phyloP scores from a whole-genome alignment of 2,329 filamentous ascomycete genomes.

The Fusarium papillatum region DNA sequence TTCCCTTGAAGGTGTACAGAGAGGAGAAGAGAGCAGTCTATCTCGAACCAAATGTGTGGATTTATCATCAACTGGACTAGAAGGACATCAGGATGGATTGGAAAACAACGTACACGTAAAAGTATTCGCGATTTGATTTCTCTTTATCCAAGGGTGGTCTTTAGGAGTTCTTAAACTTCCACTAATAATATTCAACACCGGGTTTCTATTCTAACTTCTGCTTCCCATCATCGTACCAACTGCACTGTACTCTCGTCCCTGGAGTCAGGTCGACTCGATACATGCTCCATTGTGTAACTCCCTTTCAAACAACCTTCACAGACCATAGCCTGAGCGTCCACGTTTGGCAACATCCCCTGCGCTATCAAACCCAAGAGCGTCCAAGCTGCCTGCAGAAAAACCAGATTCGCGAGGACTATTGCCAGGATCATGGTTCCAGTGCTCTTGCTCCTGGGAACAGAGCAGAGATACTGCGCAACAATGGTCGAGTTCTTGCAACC shows the following conservation, averaged over 20 bases:
- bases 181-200: neutral
- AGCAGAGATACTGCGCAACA: conserved; percentile 28
- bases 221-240: neutral
- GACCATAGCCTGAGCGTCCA: neutral
- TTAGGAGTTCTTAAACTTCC: neutral
- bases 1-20: neutral
- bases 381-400: conserved; percentile 33
- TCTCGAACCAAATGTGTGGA: neutral
- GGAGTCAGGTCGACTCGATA: neutral
- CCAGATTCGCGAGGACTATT: conserved; percentile 23
- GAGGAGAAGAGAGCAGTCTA: neutral
- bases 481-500: conserved; percentile 6
- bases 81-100: neutral
- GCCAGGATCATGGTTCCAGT: conserved; percentile 22
- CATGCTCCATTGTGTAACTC: neutral
- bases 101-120: neutral
- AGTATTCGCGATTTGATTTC: neutral
- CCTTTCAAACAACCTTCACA: conserved; percentile 12
- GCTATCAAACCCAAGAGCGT: conserved; percentile 16
- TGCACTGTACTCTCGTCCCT: neutral
- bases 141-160: neutral
- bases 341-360: conserved; percentile 6
- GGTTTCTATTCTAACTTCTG: neutral
- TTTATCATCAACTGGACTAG: neutral
- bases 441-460: conserved; percentile 24